Percentiles rank a stretch among this genome's conserved stretches.
Evolutionary conservation across 352 stramenopile genomes (phyloP).

Genomic region (Pythium coloratum): DNA sequence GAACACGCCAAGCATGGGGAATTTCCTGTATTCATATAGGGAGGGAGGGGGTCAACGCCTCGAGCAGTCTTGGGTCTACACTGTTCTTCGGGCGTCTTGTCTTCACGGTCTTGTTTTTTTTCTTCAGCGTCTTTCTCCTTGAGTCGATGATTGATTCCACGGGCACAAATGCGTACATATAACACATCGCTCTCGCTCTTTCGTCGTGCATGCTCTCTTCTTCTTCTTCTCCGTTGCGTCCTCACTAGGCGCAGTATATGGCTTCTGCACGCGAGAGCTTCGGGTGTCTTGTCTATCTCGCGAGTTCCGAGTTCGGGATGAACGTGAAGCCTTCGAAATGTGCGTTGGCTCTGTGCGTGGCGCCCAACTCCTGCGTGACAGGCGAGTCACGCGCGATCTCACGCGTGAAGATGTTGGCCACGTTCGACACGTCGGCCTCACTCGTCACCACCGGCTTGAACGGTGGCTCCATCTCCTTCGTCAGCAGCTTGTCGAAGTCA

Average conservation of each 20-base stretch:
- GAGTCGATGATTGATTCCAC: constrained; percentile 17
- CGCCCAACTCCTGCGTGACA: constrained; percentile 81
- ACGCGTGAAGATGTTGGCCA: constrained; percentile 87
- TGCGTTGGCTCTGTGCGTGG: constrained; percentile 77
- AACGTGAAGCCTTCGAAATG: constrained; percentile 95
- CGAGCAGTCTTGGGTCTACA: constrained; percentile 23
- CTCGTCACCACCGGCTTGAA: constrained; percentile 87
- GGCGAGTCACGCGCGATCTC: constrained; percentile 88
- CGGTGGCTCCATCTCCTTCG: constrained; percentile 80
- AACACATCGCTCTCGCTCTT: constrained; percentile 21
- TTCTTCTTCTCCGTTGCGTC: background rate
- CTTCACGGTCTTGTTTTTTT: constrained; percentile 6
- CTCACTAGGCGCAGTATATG: background rate
- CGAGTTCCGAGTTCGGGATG: constrained; percentile 72
- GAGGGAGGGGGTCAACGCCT: constrained; percentile 18
- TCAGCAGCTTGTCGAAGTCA: constrained; percentile 80
- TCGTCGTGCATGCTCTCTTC: constrained; percentile 5
- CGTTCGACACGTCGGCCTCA: constrained; percentile 82
- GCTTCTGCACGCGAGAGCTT: background rate
- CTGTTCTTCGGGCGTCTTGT: constrained; percentile 17
- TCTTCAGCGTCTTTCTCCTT: constrained; percentile 5
- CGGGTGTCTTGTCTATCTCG: constrained; percentile 24
- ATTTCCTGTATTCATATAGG: constrained; percentile 31
- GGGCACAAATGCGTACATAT: constrained; percentile 27
- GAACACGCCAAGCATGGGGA: constrained; percentile 1